phyloP scores from a whole-genome alignment of 768 basidiomycete genomes.

The Sporobolomyces roseus region DNA sequence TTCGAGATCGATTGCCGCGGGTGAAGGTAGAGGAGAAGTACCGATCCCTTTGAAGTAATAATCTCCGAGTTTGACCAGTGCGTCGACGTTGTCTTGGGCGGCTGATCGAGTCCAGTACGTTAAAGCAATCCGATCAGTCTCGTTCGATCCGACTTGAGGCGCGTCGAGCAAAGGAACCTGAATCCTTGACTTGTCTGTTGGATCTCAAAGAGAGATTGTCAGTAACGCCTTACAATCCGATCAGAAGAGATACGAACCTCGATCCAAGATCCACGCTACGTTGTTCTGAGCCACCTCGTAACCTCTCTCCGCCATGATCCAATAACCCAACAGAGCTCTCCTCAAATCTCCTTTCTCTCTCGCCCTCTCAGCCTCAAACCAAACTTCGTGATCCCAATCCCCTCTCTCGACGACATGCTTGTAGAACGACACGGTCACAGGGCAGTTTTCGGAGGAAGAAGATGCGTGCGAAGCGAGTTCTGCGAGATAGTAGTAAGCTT shows the following conservation, averaged over 20 bases:
- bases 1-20: slow-evolving; percentile 58
- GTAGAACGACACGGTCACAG: slow-evolving; percentile 85
- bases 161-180: slow-evolving; percentile 34
- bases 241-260: slow-evolving; percentile 66
- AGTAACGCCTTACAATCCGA: slow-evolving; percentile 56
- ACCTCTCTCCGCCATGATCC: slow-evolving; percentile 88
- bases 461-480: slow-evolving; percentile 66
- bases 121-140: slow-evolving; percentile 75
- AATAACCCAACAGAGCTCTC: slow-evolving; percentile 86
- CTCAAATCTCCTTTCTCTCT: slow-evolving; percentile 69
- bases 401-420: slow-evolving; percentile 90
- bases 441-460: slow-evolving; percentile 57
- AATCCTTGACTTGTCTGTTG: slow-evolving; percentile 41
- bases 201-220: not conserved
- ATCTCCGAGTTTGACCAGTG: slow-evolving; percentile 95
- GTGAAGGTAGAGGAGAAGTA: slow-evolving; percentile 45
- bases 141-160: slow-evolving; percentile 52
- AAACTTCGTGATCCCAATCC: slow-evolving; percentile 69
- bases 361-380: slow-evolving; percentile 61
- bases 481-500: slow-evolving; percentile 90
- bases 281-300: slow-evolving; percentile 93
- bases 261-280: slow-evolving; percentile 83
- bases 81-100: slow-evolving; percentile 88
- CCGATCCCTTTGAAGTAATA: slow-evolving; percentile 92
- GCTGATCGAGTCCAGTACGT: slow-evolving; percentile 94